Conservation (phyloP, 2,329 filamentous ascomycete genomes). For the Colletotrichum abscissum region DNA sequence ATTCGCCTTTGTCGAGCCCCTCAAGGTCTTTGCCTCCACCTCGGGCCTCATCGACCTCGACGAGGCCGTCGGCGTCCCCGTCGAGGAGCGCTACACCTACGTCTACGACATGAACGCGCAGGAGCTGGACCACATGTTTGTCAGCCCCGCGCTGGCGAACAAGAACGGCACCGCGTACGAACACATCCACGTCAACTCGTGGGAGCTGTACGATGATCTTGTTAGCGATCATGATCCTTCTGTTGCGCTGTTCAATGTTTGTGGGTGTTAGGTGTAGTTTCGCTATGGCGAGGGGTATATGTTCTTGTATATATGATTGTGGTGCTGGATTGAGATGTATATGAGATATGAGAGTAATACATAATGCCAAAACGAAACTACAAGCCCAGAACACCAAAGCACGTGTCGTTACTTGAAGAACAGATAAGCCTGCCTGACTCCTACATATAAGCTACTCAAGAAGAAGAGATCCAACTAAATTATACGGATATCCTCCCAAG, state of each 20-base stretch:
- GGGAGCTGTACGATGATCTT: constrained; percentile 66
- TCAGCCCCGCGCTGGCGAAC: constrained; percentile 63
- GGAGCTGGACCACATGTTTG: constrained; percentile 77
- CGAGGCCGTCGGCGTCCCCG: constrained; percentile 62
- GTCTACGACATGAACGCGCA: constrained; percentile 77
- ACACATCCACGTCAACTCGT: constrained; percentile 79
- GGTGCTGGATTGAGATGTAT: not conserved
- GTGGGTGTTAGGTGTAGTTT: constrained; percentile 45
- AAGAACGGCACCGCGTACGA: constrained; percentile 60
- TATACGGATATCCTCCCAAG: not conserved
- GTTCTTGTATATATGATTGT: not conserved
- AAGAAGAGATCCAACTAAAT: not conserved
- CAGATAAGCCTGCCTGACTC: no score
- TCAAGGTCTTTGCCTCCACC: constrained; percentile 62
- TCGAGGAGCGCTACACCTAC: constrained; percentile 76
- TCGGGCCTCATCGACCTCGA: constrained; percentile 73
- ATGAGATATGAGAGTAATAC: not conserved
- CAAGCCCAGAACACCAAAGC: no score
- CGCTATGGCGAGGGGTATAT: not conserved
- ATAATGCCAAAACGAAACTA: not conserved
- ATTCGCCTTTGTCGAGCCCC: constrained; percentile 71
- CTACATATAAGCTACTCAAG: no score
- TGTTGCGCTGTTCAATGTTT: constrained; percentile 72
- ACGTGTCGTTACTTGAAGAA: no score
- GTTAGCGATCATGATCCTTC: constrained; percentile 78